phyloP scores from a whole-genome alignment of 2,329 filamentous ascomycete species.

The Diaporthe caulivora region DNA sequence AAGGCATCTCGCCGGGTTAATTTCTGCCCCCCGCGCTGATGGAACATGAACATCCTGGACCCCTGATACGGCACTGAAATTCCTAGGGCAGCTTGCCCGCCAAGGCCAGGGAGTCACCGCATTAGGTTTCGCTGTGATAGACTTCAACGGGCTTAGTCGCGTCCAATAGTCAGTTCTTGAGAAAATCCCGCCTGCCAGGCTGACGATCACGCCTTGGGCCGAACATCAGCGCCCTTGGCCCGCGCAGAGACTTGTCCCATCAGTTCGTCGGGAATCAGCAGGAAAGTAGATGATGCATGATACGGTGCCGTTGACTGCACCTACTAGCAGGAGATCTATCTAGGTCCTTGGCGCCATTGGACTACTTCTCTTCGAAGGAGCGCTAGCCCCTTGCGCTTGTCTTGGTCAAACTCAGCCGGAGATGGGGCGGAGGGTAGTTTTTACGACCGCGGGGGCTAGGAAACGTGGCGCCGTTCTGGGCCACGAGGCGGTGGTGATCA shows the following conservation, averaged over 20 bases:
- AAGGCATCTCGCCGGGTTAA: slow-evolving; percentile 12
- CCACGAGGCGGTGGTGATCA: not conserved
- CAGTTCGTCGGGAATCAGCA: not conserved
- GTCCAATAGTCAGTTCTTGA: not conserved
- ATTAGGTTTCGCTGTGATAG: slow-evolving; percentile 30
- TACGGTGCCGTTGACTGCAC: not conserved
- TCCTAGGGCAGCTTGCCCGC: slow-evolving; percentile 19
- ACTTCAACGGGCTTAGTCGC: slow-evolving; percentile 19
- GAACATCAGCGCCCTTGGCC: slow-evolving; percentile 12
- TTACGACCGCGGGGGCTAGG: slow-evolving; percentile 18
- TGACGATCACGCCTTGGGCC: slow-evolving; percentile 13
- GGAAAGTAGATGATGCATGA: not conserved
- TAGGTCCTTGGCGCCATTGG: slow-evolving; percentile 14
- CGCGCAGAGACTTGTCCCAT: not conserved
- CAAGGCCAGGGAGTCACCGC: not conserved
- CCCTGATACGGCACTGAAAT: slow-evolving; percentile 19
- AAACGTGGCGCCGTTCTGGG: slow-evolving; percentile 4
- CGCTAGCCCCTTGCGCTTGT: slow-evolving; percentile 21
- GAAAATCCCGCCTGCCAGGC: slow-evolving; percentile 12
- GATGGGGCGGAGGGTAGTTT: slow-evolving; percentile 20
- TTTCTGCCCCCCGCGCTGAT: slow-evolving; percentile 25
- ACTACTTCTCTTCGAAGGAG: not conserved
- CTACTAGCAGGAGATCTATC: slow-evolving; percentile 1
- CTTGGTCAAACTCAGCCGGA: slow-evolving; percentile 20
- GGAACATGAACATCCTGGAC: slow-evolving; percentile 23